Conservation (phyloP, 768 basidiomycete species). For the Boletus rex-veris region DNA sequence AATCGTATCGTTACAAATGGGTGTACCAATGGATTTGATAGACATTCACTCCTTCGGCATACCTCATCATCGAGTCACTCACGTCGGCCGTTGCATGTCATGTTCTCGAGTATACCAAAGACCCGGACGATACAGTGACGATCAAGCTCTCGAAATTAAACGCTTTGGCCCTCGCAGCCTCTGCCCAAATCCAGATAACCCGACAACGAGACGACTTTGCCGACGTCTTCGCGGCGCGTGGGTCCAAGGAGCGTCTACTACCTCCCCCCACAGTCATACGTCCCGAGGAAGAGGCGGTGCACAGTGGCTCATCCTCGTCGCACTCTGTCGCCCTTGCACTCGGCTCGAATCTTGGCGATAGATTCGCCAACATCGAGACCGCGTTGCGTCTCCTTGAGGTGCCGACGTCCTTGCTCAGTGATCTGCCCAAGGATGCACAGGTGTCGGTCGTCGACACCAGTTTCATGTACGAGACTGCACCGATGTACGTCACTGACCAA, state of each 20-base stretch:
- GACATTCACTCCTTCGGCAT: conserved; percentile 49
- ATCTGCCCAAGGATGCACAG: conserved; percentile 20
- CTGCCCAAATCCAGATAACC: conserved; percentile 59
- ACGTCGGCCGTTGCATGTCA: conserved; percentile 51
- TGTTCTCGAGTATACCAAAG: conserved; percentile 35
- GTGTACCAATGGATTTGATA: conserved; percentile 21
- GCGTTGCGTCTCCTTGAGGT: conserved; percentile 71
- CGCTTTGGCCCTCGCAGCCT: conserved; percentile 64
- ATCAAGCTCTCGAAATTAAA: conserved; percentile 66
- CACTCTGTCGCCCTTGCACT: conserved; percentile 67
- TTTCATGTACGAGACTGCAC: conserved; percentile 90
- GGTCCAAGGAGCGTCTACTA: too few species aligned
- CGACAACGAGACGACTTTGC: conserved; percentile 42
- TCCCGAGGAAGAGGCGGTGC: too few species aligned
- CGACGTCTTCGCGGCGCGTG: not conserved
- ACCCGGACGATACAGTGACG: conserved; percentile 33
- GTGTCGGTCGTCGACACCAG: conserved; percentile 68
- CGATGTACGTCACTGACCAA: conserved; percentile 96
- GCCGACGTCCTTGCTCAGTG: conserved; percentile 32
- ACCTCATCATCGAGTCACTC: conserved; percentile 67
- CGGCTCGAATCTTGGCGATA: conserved; percentile 89
- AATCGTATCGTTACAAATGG: too few species aligned
- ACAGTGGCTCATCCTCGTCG: not conserved
- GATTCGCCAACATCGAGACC: conserved; percentile 74
- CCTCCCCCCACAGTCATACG: too few species aligned